A percentile compares a stretch with the other conserved stretches of the same genome.
phyloP scores from a whole-genome alignment of 257 asterid species.

The Cinchona pubescens region DNA sequence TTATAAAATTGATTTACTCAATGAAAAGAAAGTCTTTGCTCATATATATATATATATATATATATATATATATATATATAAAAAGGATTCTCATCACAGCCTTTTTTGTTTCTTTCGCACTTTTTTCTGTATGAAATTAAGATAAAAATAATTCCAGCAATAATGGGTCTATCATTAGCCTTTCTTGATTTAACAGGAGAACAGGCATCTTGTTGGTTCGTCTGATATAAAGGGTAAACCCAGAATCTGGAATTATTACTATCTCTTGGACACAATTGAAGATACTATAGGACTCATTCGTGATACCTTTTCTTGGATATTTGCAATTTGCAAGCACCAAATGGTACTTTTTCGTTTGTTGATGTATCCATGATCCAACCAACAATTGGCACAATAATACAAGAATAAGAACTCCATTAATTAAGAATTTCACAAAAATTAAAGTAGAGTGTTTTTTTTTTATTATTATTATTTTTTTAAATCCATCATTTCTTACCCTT shows the following conservation, averaged over 20 bases:
- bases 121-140: too few species aligned
- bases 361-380: too few species aligned
- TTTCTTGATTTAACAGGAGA: not conserved
- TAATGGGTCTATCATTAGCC: not conserved
- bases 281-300: not conserved
- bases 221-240: not conserved
- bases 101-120: not conserved
- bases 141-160: not conserved
- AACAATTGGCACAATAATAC: not conserved
- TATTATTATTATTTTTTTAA: too few species aligned
- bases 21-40: too few species aligned
- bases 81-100: not conserved
- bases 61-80: too few species aligned
- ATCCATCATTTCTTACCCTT: too few species aligned
- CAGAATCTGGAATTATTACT: not conserved
- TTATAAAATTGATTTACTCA: too few species aligned
- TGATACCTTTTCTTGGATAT: not conserved
- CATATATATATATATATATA: too few species aligned
- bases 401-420: not conserved
- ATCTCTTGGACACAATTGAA: not conserved
- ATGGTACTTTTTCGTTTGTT: not conserved
- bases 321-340: not conserved
- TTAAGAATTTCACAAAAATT: too few species aligned
- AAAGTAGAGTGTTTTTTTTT: too few species aligned
- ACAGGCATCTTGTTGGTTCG: not conserved